Conservation (phyloP, 768 basidiomycete genomes). For the Suillus decipiens region DNA sequence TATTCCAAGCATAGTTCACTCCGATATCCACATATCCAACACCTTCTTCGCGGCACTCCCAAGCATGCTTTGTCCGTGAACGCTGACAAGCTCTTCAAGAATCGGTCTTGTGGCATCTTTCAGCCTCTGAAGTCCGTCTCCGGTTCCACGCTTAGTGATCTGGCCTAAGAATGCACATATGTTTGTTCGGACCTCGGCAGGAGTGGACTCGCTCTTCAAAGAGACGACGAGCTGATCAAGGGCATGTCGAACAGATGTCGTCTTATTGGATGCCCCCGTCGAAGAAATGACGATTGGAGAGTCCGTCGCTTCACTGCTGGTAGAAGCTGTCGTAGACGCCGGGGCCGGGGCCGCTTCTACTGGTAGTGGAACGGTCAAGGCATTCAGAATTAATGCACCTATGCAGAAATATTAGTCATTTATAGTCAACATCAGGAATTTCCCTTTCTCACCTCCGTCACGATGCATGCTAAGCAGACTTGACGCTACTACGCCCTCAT, state of each 20-base stretch:
- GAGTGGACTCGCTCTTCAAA: conserved; percentile 53
- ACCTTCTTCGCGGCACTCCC: conserved; percentile 42
- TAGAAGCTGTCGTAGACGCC: conserved; percentile 41
- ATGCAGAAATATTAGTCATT: conserved; percentile 13
- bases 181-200: conserved; percentile 77
- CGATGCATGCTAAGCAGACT: conserved; percentile 71
- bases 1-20: conserved; percentile 5
- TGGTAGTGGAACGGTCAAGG: conserved; percentile 54
- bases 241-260: conserved; percentile 52
- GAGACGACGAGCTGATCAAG: conserved; percentile 70
- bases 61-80: conserved; percentile 33
- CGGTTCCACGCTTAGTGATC: conserved; percentile 53
- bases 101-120: conserved; percentile 53
- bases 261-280: conserved; percentile 36
- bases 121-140: conserved; percentile 48
- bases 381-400: conserved; percentile 66
- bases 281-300: conserved; percentile 51
- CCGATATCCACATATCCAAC: conserved; percentile 42
- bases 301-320: conserved; percentile 42
- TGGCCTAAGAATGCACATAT: conserved; percentile 73
- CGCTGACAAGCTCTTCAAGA: conserved; percentile 50
- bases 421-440: background rate
- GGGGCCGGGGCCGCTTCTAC: conserved; percentile 39
- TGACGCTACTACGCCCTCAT: conserved; percentile 85
- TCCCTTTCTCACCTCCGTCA: conserved; percentile 56